Base-by-base conservation (phyloP, 2,329 filamentous ascomycete genomes). In the Hypoxylon sp. region DNA sequence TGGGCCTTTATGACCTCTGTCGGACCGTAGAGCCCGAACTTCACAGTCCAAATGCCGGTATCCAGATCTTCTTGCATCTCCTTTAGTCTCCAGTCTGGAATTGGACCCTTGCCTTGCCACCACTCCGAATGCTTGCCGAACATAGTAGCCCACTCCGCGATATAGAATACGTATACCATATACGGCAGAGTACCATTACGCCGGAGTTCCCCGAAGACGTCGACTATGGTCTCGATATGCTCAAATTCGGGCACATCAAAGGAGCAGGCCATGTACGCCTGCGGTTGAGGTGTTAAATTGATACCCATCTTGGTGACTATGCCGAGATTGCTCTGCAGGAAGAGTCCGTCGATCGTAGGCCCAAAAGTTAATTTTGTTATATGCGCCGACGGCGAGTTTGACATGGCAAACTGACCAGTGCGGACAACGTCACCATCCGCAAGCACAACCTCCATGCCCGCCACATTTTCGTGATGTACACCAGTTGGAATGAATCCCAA, bases 221-320 rank as follows among this genome's bases (percentile, higher is more conserved):
- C 82, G 5, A 81, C 80, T 64, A 85, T 81, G 24, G 78, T 78
- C 58, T 81, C 82, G 22, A 85, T 76, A 69, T 84, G 83, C 5
- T 83, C 82, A 24, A 83, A 79, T 8, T 81, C 79, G 1, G 81
- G 81, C 78, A 85, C 82, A 65, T 81, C 78, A 59, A 85, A 84
- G 9, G 78, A 76, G 72, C 83, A 84, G 0, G 80, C 80, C 81
- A 85, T 83, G 74, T 79, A 85, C 0, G 82, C 81, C 67, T 84
- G 80, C 5, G 83, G 80, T 63, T 80, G 79, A 3, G 79, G 78
- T 11, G 77, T 80, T 55, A 81, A 63, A 71, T 77, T 78, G 57
- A 88, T 80, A 0, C 85, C 85, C 79, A 88, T 84, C 73, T 88
- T 88, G 3, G 84, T 85, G 4, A 87, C 84, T 26, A 88, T 83